phyloP scores from a whole-genome alignment of 148 eudicot genomes.

The Cornus florida region DNA sequence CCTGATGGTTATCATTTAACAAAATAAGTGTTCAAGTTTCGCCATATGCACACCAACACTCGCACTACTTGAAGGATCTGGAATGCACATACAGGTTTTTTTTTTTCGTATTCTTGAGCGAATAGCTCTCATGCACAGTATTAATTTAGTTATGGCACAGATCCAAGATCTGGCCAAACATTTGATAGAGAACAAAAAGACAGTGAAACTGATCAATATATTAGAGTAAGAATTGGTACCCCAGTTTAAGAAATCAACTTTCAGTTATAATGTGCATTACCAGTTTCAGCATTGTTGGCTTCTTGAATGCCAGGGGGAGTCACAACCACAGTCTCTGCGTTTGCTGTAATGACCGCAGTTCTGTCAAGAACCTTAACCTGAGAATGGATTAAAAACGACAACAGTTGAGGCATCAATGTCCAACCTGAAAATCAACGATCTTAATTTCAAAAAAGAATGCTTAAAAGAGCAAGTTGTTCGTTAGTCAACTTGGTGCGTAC shows the following conservation, averaged over 20 bases:
- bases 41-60: too few relatives aligned
- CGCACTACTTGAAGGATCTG: background rate
- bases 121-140: background rate
- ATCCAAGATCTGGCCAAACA: background rate
- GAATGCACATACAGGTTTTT: background rate
- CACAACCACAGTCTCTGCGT: constrained; percentile 87
- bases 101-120: background rate
- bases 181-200: background rate
- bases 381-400: constrained; percentile 12
- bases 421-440: background rate
- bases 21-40: too few relatives aligned
- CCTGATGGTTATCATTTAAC: constrained; percentile 60
- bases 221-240: background rate
- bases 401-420: background rate
- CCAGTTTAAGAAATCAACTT: background rate
- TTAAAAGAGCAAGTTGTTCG: background rate
- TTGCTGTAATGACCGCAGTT: constrained; percentile 71
- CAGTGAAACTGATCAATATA: background rate
- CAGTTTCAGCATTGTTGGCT: constrained; percentile 72
- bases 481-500: too few relatives aligned
- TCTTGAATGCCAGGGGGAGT: constrained; percentile 85
- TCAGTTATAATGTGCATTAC: constrained; percentile 32
- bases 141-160: background rate
- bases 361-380: constrained; percentile 93
- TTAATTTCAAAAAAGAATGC: background rate